These are phyloP conservation scores for Oropetium thomaeum DNA, from an alignment of 176 grass and related monocot genomes.

Conservation along the genomic window DNA sequence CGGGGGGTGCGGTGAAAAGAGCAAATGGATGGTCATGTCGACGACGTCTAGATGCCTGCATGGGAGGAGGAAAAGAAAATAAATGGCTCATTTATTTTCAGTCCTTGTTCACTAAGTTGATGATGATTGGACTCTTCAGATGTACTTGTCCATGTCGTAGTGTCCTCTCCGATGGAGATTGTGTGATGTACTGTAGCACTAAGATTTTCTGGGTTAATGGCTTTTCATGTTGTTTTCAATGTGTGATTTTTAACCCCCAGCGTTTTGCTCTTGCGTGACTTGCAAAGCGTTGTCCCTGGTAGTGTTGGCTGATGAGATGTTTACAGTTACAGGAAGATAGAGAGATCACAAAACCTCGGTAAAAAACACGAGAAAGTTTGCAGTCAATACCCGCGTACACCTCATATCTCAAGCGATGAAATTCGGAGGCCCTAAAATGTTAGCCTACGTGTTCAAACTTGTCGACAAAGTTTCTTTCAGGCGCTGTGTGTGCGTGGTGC, in stretches of 20 bases:
- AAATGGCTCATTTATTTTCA: conserved; percentile 43
- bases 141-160: background rate
- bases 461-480: background rate
- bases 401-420: background rate
- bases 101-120: conserved; percentile 13
- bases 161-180: background rate
- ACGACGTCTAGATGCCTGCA: background rate
- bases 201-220: background rate
- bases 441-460: background rate
- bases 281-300: background rate
- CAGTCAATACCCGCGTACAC: background rate
- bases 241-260: background rate
- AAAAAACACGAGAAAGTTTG: background rate
- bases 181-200: background rate
- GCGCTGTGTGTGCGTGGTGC: background rate
- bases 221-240: background rate
- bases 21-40: background rate
- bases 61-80: conserved; percentile 24
- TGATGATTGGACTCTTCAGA: too few species aligned
- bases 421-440: background rate
- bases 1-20: background rate
- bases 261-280: background rate
- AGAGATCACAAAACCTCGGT: background rate
- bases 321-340: background rate
- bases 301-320: background rate